Base-by-base conservation (phyloP, 768 basidiomycete species). In the Paxillus rubicundulus region DNA sequence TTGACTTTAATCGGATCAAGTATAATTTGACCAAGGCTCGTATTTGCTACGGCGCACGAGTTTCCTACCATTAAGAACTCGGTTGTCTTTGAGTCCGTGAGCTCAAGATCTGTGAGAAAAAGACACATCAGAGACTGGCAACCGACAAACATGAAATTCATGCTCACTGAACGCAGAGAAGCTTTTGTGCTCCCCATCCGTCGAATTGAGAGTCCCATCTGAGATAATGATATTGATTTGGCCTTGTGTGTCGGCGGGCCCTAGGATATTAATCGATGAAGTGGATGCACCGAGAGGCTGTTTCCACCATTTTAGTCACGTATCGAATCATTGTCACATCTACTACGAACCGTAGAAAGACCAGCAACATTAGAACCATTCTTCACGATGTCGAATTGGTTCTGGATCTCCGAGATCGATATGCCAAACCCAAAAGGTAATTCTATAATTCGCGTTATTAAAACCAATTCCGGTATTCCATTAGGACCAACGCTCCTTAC, bases 361-460 rank as follows among this genome's bases (percentile, higher is more conserved):
- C 77, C 79, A 17, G 82, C 85, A 3, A 87, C 79, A 21, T 70
- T 65, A 7, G 65, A 68, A 24, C 77, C 77, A 56, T 82, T 77
- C 59, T 74, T 77, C 20, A 79, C 71, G 56, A 89, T 82, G 20
- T 77, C 79, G 61, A 89, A 87, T 30, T 75, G 68, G 59, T 89
- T 89, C 62, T 79, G 71, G 30, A 89, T 87, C 53, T 85, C 65
- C 27, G 72, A 76, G 47, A 89, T 80, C 1, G 71, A 69, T 16
- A 87, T 8, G 24, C 69, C 70, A 65, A 89, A 89, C 9, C 87
- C 87, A 54, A 89, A 89, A 30, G 87, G 87, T 34, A 89, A 69
- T 56, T 77, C 85, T 86, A 53, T 40, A 49, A 37, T 45, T n/a
- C 45, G 43, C 48, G 3, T 39, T 32, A 52, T 52, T 43, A 17